phyloP scores from a whole-genome alignment of 305 asterid species.

The Fraxinus latifolia region DNA sequence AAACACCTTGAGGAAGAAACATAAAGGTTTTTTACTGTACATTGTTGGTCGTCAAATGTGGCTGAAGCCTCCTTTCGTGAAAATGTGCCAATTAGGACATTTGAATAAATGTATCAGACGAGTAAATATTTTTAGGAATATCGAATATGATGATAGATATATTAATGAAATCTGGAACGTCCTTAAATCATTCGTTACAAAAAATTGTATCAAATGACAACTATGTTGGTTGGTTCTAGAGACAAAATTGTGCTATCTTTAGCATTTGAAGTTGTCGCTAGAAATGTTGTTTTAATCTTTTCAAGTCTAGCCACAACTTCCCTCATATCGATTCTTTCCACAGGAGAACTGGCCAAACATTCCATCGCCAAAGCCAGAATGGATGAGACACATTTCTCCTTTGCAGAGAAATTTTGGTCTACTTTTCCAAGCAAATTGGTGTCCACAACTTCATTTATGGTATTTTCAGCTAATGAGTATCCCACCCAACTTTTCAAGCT shows the following conservation, averaged over 20 bases:
- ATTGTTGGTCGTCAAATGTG: no score
- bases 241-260: background rate
- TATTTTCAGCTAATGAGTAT: background rate
- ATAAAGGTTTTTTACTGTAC: no score
- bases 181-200: no score
- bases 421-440: background rate
- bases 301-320: background rate
- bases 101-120: no score
- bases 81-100: no score
- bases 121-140: no score
- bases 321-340: background rate
- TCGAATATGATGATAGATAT: no score
- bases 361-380: background rate
- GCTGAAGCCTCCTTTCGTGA: no score
- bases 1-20: no score
- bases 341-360: background rate
- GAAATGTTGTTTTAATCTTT: background rate
- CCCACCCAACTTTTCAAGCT: background rate
- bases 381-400: background rate
- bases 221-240: no score
- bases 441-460: background rate
- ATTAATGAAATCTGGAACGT: no score
- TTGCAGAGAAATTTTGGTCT: background rate
- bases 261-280: background rate
- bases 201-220: no score